A percentile compares a stretch with the other conserved stretches of the same genome.
Conservation (phyloP, 1,284 basidiomycete species). For the Rhodofomes roseus region DNA sequence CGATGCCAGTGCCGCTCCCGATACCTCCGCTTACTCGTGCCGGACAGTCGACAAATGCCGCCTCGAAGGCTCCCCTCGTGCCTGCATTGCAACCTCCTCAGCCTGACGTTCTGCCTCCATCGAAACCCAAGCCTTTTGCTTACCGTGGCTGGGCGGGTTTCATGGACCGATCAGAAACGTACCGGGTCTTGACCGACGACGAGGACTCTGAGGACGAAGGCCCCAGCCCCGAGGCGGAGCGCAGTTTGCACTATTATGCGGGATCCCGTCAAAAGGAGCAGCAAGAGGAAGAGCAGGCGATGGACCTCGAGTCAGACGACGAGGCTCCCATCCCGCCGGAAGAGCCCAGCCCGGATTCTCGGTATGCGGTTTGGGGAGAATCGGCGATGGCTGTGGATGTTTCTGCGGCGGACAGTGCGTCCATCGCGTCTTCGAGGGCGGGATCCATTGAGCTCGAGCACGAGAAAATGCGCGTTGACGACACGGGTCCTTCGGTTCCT, state of each 20-base stretch:
- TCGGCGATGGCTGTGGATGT: neutral
- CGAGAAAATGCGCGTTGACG: neutral
- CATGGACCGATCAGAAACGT: neutral
- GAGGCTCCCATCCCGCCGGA: neutral
- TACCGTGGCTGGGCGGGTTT: neutral
- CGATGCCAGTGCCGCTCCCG: neutral
- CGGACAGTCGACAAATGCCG: too few relatives aligned
- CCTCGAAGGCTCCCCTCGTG: neutral
- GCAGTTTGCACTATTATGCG: neutral
- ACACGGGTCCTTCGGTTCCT: neutral
- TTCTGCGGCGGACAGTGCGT: neutral
- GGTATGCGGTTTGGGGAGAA: neutral
- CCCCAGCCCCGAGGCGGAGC: neutral
- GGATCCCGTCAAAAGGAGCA: neutral
- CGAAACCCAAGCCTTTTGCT: neutral
- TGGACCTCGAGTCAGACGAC: slow-evolving; percentile 18
- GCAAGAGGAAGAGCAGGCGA: slow-evolving; percentile 12
- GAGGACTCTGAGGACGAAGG: neutral
- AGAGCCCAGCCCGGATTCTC: neutral
- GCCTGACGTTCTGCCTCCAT: neutral
- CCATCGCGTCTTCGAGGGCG: slow-evolving; percentile 6
- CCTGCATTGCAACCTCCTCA: neutral
- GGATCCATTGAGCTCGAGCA: neutral
- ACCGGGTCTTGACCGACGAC: neutral
- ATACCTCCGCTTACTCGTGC: neutral